Base-by-base conservation (phyloP, 495 filamentous ascomycete species). In the Penicillium canescens region DNA sequence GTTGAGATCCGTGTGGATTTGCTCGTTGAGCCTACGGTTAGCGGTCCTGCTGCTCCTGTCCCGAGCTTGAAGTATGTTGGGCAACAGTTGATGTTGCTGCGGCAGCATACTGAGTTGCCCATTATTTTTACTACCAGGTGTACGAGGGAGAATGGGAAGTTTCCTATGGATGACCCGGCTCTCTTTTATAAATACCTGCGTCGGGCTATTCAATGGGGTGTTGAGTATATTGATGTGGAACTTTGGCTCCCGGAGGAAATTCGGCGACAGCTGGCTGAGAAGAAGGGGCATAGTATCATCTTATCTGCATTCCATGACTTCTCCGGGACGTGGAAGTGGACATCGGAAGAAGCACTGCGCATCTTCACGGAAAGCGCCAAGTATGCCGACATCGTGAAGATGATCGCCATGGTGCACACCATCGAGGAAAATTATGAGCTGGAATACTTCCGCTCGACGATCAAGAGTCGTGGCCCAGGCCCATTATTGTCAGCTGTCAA, bases 221-320 rank as follows among this genome's bases (percentile, higher is more conserved):
- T 89, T 33, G 89, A 92, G 65, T 94, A 92, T 66, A 86, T 94
- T 42, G 90, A 94, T 55, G 88, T 94, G 12, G 90, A 94, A 67
- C 67, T 92, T 42, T 92, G 89, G 89, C 78, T 92, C 13, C 89
- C 90, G 7, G 89, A 91, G 67, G 72, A 84, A 9, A 87, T 94
- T 49, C 77, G 89, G 46, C 72, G 73, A 43, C 76, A 67, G 36
- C 70, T 94, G n/a, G 83, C 83, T 21, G 82, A 86, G 63, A 75
- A 81, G 40, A 83, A 88, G 55, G 89, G 90, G 6, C 85, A 81
- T 66, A 90, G 86, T 68, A 83, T 84, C 43, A 90, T 94, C 68
- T 90, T 92, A 75, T 91, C 89, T 6, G 88, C 90, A 2, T 92
- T 91, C 57, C 90, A 94, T 68, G 89, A 94, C 68, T 91, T 92